phyloP scores from a whole-genome alignment of 176 grass and related monocot species.

The Eleusine coracana region DNA sequence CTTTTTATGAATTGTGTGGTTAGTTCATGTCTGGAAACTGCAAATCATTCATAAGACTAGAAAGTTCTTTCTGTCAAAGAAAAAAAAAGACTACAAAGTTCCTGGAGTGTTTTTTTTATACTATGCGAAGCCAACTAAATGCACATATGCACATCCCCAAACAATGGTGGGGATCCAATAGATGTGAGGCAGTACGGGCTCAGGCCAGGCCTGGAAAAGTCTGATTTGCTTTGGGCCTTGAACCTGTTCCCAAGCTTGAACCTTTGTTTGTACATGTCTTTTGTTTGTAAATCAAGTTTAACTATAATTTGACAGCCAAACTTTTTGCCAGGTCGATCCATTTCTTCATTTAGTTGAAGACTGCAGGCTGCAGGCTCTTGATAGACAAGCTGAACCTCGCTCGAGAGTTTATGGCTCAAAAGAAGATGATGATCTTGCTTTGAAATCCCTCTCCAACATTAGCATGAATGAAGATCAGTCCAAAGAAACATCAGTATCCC shows the following conservation, averaged over 20 bases:
- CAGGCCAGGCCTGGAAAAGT: not conserved
- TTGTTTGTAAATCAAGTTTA: constrained; percentile 20
- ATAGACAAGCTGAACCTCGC: constrained; percentile 36
- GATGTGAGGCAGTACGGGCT: not conserved
- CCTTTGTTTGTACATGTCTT: not conserved
- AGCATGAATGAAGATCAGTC: constrained; percentile 58
- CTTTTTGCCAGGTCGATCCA: constrained; percentile 73
- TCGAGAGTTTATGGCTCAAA: constrained; percentile 69
- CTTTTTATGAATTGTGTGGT: constrained; percentile 20
- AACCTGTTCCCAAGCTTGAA: not conserved
- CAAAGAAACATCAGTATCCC: constrained; percentile 73
- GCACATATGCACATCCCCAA: constrained; percentile 16
- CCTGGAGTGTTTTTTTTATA: not conserved
- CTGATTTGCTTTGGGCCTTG: not conserved
- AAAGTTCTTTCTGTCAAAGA: not conserved
- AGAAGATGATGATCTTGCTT: constrained; percentile 76
- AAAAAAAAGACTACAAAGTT: not conserved
- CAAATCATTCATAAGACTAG: not conserved
- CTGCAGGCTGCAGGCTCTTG: constrained; percentile 66
- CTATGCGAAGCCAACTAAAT: not conserved
- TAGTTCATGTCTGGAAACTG: constrained; percentile 27
- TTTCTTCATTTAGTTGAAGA: constrained; percentile 91
- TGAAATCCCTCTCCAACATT: constrained; percentile 71
- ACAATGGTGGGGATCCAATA: not conserved
- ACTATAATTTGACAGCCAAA: not conserved